A percentile compares a stretch with the other conserved stretches of the same genome.
phyloP scores from a whole-genome alignment of 306 rosid genomes.

The Betula pendula region DNA sequence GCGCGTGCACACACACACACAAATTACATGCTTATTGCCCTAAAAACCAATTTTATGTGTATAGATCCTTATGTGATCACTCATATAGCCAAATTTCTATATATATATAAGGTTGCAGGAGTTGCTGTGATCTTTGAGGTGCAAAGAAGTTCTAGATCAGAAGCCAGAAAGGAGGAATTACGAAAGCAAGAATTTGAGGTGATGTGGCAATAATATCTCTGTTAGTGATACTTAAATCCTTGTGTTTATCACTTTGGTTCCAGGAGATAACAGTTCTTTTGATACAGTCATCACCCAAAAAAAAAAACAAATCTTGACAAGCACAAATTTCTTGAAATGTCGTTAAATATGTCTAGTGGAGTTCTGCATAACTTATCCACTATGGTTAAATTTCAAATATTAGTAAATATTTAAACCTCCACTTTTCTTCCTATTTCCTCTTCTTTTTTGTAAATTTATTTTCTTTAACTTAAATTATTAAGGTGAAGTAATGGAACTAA shows the following conservation, averaged over 20 bases:
- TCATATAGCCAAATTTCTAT: slow-evolving; percentile 24
- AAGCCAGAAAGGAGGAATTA: slow-evolving; percentile 85
- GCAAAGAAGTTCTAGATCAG: slow-evolving; percentile 89
- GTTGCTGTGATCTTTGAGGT: slow-evolving; percentile 76
- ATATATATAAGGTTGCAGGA: slow-evolving; percentile 67
- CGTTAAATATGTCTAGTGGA: neutral
- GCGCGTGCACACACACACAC: neutral
- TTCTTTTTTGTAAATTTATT: neutral
- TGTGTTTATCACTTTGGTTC: slow-evolving; percentile 4
- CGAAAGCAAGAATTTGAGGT: slow-evolving; percentile 85
- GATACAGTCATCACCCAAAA: neutral
- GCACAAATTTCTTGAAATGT: neutral
- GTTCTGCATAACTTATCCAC: neutral
- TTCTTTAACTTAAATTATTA: neutral
- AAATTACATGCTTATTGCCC: slow-evolving; percentile 9
- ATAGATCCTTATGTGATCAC: slow-evolving; percentile 17
- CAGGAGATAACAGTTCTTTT: slow-evolving; percentile 2
- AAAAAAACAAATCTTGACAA: neutral
- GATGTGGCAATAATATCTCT: slow-evolving; percentile 23
- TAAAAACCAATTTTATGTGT: slow-evolving; percentile 14
- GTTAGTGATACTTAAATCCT: neutral
- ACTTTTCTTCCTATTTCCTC: neutral
- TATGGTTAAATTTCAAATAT: neutral
- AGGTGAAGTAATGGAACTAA: neutral
- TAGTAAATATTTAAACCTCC: neutral